These are phyloP conservation scores for Fusarium subglutinans DNA, from an alignment of 2,329 filamentous ascomycete genomes.

Conservation along the genomic window DNA sequence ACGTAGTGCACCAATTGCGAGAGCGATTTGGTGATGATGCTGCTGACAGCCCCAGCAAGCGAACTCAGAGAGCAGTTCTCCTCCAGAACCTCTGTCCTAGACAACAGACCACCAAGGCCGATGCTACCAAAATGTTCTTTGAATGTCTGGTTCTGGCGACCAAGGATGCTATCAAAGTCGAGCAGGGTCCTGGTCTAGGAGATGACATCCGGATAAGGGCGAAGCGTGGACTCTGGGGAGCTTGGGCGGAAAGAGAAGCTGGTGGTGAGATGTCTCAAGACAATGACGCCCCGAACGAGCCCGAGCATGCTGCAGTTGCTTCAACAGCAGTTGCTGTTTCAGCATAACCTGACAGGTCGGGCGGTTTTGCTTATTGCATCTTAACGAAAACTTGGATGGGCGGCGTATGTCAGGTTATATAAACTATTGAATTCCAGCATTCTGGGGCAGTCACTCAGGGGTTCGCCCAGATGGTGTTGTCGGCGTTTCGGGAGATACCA, in stretches of 20 bases:
- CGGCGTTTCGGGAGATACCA: conserved; percentile 54
- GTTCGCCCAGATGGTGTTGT: conserved; percentile 48
- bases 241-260: conserved; percentile 86
- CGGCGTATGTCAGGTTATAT: conserved; percentile 45
- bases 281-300: conserved; percentile 50
- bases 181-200: conserved; percentile 82
- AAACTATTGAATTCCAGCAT: conserved; percentile 49
- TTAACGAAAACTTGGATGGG: conserved; percentile 39
- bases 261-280: conserved; percentile 68
- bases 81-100: conserved; percentile 95
- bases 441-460: conserved; percentile 43
- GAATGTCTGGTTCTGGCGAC: conserved; percentile 95
- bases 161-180: conserved; percentile 97
- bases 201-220: conserved; percentile 84
- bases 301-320: conserved; percentile 48
- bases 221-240: conserved; percentile 96
- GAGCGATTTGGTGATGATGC: conserved; percentile 83
- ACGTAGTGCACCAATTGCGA: conserved; percentile 92
- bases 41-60: conserved; percentile 73
- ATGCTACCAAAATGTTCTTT: conserved; percentile 99
- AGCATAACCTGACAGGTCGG: conserved; percentile 42
- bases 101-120: conserved; percentile 79
- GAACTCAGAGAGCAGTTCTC: conserved; percentile 79
- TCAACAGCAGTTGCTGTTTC: conserved; percentile 50
- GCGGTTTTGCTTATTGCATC: conserved; percentile 28